phyloP scores from a whole-genome alignment of 2,329 filamentous ascomycete genomes.

The Paecilomyces sp. region DNA sequence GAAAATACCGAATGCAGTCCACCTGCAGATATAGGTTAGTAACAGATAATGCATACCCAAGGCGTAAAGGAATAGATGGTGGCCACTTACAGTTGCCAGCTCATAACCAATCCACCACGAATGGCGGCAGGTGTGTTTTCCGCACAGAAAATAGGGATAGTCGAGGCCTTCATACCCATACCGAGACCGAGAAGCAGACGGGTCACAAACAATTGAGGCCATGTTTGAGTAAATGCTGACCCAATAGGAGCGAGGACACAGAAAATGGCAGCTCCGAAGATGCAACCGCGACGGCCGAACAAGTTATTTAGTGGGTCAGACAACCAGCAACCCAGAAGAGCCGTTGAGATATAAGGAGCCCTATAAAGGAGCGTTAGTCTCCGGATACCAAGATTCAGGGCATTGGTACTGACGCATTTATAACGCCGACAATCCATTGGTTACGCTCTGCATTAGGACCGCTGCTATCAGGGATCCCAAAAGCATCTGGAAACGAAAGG shows the following conservation, averaged over 20 bases:
- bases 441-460: constrained; percentile 37
- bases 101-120: constrained; percentile 51
- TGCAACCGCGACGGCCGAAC: constrained; percentile 56
- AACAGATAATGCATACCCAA: constrained; percentile 13
- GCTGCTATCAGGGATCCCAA: constrained; percentile 35
- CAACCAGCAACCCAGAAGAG: constrained; percentile 56
- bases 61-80: constrained; percentile 16
- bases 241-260: constrained; percentile 63
- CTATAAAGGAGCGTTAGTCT: constrained; percentile 14
- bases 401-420: constrained; percentile 49
- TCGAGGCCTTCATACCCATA: constrained; percentile 56
- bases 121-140: constrained; percentile 51
- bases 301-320: constrained; percentile 57
- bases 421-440: constrained; percentile 57
- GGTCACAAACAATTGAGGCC: constrained; percentile 50
- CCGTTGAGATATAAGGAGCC: constrained; percentile 48
- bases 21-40: constrained; percentile 18
- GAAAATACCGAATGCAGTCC: constrained; percentile 58
- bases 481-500: constrained; percentile 41
- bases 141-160: constrained; percentile 48
- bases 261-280: constrained; percentile 57
- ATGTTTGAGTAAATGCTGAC: constrained; percentile 54
- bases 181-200: constrained; percentile 54
- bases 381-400: constrained; percentile 33
- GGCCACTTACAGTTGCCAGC: constrained; percentile 39